phyloP scores from a whole-genome alignment of 257 asterid species.

The Linderniella brevidens region DNA sequence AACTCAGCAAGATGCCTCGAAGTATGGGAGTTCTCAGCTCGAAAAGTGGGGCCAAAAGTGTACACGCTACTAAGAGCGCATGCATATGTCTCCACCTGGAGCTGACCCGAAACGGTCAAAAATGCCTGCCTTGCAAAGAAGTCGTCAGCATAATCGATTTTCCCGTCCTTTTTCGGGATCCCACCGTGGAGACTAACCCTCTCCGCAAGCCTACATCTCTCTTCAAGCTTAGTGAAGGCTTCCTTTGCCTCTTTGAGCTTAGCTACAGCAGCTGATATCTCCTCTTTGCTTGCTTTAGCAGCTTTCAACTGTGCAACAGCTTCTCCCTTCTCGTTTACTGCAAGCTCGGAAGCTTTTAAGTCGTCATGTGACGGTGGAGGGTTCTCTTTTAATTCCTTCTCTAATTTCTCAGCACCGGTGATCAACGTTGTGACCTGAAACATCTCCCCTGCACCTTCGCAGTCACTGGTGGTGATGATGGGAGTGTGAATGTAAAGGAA shows the following conservation, averaged over 20 bases:
- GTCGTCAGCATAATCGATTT: constrained; percentile 68
- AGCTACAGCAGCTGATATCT: too few relatives aligned
- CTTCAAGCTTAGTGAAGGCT: too few relatives aligned
- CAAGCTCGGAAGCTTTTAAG: constrained; percentile 41
- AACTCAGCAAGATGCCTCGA: constrained; percentile 92
- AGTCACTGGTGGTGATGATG: constrained; percentile 86
- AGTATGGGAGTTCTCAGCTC: constrained; percentile 94
- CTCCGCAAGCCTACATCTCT: constrained; percentile 18
- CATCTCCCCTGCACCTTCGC: constrained; percentile 99
- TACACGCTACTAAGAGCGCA: constrained; percentile 88
- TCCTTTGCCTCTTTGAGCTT: too few relatives aligned
- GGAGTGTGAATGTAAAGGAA: constrained; percentile 92
- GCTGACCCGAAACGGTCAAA: constrained; percentile 93
- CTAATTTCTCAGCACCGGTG: constrained; percentile 57
- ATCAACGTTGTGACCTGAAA: constrained; percentile 82
- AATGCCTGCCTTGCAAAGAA: constrained; percentile 88
- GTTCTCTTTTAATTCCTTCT: constrained; percentile 58
- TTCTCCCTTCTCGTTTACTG: constrained; percentile 25
- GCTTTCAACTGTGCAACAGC: constrained; percentile 34
- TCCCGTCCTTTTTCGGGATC: constrained; percentile 67
- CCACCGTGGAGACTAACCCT: constrained; percentile 36
- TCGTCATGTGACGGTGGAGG: constrained; percentile 63
- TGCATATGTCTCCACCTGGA: constrained; percentile 90
- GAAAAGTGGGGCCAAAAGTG: constrained; percentile 91
- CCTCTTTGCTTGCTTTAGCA: constrained; percentile 36